phyloP scores from a whole-genome alignment of 768 basidiomycete genomes.

The Suillus lakei region DNA sequence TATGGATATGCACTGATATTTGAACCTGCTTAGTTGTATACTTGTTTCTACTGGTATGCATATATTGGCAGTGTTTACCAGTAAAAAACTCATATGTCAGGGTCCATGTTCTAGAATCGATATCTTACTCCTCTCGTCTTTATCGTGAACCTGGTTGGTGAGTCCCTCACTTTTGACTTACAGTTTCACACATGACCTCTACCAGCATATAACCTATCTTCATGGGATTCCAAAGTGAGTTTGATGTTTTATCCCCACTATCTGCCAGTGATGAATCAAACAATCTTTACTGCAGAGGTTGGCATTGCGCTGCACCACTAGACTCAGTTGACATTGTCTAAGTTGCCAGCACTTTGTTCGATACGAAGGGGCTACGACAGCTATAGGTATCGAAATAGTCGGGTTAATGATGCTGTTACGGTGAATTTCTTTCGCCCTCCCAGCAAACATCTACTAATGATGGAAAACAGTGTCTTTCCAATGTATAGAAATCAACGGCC shows the following conservation, averaged over 20 bases:
- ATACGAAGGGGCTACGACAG: constrained; percentile 54
- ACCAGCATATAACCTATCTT: constrained; percentile 21
- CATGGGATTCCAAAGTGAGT: constrained; percentile 14
- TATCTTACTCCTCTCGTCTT: constrained; percentile 69
- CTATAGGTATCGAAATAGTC: constrained; percentile 43
- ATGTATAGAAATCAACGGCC: constrained; percentile 16
- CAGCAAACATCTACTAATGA: neutral
- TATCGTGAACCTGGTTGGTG: constrained; percentile 54
- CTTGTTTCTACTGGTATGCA: constrained; percentile 40
- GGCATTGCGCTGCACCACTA: neutral
- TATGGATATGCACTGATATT: constrained; percentile 44
- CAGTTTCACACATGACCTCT: neutral
- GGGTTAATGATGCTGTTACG: constrained; percentile 51
- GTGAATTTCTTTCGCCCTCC: constrained; percentile 24
- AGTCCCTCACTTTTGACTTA: constrained; percentile 6
- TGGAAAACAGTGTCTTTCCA: constrained; percentile 18
- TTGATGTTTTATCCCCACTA: neutral
- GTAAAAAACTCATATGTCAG: neutral
- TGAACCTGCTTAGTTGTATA: constrained; percentile 30
- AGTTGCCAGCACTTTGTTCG: constrained; percentile 54
- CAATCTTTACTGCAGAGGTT: neutral
- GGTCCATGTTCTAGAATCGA: constrained; percentile 50
- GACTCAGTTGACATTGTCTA: neutral
- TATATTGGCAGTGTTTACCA: neutral
- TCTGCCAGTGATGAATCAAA: constrained; percentile 4